A percentile compares a stretch with the other conserved stretches of the same genome.
These are phyloP conservation scores for Pichia phayaonensis DNA, from an alignment of 805 yeast genomes.

Conservation along the genomic window DNA sequence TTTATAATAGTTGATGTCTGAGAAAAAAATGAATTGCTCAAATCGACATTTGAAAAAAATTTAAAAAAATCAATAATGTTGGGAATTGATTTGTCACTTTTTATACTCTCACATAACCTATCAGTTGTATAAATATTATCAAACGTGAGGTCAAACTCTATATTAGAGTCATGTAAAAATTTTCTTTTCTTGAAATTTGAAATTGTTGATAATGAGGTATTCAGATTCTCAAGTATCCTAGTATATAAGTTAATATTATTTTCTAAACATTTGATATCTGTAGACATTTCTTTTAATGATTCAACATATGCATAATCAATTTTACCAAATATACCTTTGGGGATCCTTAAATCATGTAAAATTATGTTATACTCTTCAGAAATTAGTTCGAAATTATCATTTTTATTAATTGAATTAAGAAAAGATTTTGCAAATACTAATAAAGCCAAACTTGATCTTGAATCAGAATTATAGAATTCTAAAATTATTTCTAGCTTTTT, in stretches of 20 bases:
- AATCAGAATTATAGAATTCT: constrained; percentile 4
- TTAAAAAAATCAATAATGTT: not conserved
- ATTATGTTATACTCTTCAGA: not conserved
- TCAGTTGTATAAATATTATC: not conserved
- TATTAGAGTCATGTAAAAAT: not conserved
- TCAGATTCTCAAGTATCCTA: not conserved
- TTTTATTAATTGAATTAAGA: constrained; percentile 1
- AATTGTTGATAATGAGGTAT: not conserved
- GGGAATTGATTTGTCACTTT: not conserved
- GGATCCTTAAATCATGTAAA: not conserved
- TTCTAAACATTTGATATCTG: not conserved
- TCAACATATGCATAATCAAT: constrained; percentile 8
- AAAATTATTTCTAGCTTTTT: not conserved
- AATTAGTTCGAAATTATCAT: constrained; percentile 14
- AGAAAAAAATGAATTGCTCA: not conserved
- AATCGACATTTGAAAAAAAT: not conserved
- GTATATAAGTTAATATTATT: not conserved
- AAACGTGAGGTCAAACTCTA: not conserved
- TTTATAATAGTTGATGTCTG: not conserved
- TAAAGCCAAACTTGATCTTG: not conserved
- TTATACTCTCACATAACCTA: not conserved
- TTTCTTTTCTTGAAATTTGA: not conserved
- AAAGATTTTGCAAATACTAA: constrained; percentile 1
- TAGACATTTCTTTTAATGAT: constrained; percentile 8
- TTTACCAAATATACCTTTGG: constrained; percentile 11